These are phyloP conservation scores for Fomes fomentarius DNA, from an alignment of 1,284 basidiomycete genomes.

Conservation along the genomic window DNA sequence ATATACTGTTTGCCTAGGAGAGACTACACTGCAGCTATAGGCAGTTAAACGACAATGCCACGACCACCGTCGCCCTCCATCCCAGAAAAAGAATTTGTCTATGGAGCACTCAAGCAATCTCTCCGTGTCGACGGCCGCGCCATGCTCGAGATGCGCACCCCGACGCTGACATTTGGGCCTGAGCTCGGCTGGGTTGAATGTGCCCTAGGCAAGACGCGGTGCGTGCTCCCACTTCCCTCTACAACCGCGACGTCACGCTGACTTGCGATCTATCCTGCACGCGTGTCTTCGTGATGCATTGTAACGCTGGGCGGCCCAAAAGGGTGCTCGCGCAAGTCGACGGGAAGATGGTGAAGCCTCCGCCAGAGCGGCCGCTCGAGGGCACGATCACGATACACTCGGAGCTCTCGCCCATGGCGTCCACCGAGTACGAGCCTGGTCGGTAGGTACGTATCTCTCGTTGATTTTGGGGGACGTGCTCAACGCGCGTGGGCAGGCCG, in stretches of 20 bases:
- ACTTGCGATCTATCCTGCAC: too few species aligned
- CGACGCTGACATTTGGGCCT: constrained; percentile 76
- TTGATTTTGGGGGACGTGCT: too few species aligned
- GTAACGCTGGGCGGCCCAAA: too few species aligned
- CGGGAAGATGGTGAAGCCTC: constrained; percentile 88
- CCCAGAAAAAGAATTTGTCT: constrained; percentile 86
- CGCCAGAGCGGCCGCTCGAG: constrained; percentile 89
- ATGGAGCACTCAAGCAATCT: constrained; percentile 76
- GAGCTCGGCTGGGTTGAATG: constrained; percentile 93
- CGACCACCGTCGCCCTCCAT: constrained; percentile 82
- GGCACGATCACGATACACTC: constrained; percentile 88
- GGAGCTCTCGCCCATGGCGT: constrained; percentile 95
- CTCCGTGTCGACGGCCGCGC: constrained; percentile 85
- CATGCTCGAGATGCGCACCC: constrained; percentile 69
- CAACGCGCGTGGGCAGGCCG: constrained; percentile 50
- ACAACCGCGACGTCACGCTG: too few species aligned
- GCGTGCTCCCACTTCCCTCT: constrained; percentile 16
- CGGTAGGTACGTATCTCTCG: constrained; percentile 74
- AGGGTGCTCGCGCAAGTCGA: constrained; percentile 90
- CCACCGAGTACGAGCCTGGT: constrained; percentile 87
- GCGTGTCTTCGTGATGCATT: too few species aligned
- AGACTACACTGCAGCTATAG: too few species aligned
- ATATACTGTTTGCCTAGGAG: too few species aligned
- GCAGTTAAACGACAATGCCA: constrained; percentile 31
- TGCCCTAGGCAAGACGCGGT: constrained; percentile 87